Conservation (phyloP, 2,329 filamentous ascomycete species). For the Herpomyces periplanetae region DNA sequence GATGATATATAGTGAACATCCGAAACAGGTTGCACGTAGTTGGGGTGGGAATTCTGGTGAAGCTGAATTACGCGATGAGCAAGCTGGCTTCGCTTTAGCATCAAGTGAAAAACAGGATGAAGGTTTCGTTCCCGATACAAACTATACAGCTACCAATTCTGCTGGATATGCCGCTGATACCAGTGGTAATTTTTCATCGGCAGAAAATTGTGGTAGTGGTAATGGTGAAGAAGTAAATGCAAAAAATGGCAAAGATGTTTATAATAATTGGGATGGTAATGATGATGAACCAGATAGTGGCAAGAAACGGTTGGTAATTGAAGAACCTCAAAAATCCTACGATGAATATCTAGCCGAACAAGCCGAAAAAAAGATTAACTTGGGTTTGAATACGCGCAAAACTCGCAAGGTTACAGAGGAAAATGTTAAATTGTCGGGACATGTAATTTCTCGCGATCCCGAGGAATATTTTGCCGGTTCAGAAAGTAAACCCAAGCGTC, state of each 20-base stretch:
- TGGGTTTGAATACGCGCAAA: slow-evolving; percentile 21
- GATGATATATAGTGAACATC: slow-evolving; percentile 19
- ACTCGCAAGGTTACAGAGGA: slow-evolving; percentile 79
- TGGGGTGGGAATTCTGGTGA: slow-evolving; percentile 55
- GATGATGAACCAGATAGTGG: slow-evolving; percentile 4
- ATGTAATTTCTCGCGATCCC: slow-evolving; percentile 60
- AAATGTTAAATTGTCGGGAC: slow-evolving; percentile 31
- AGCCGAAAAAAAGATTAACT: slow-evolving; percentile 32
- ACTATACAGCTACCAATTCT: slow-evolving; percentile 8
- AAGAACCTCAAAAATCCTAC: slow-evolving; percentile 70
- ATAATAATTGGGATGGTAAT: slow-evolving; percentile 6
- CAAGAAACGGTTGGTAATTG: slow-evolving; percentile 15
- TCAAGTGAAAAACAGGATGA: slow-evolving; percentile 49
- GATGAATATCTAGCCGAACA: slow-evolving; percentile 44
- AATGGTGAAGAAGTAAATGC: slow-evolving; percentile 3
- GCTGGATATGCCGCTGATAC: slow-evolving; percentile 11
- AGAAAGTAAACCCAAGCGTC: slow-evolving; percentile 33
- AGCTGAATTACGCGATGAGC: slow-evolving; percentile 60
- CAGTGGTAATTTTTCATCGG: too few species aligned
- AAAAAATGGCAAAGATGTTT: neutral
- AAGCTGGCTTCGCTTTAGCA: slow-evolving; percentile 59
- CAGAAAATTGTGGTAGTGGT: slow-evolving; percentile 4
- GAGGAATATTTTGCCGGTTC: slow-evolving; percentile 31
- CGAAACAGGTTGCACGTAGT: slow-evolving; percentile 54
- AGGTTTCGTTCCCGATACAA: slow-evolving; percentile 13